Percentiles rank a stretch among this genome's conserved stretches.
Evolutionary conservation across 148 eudicot species (phyloP).

Genomic region (Gaultheria prostrata): DNA sequence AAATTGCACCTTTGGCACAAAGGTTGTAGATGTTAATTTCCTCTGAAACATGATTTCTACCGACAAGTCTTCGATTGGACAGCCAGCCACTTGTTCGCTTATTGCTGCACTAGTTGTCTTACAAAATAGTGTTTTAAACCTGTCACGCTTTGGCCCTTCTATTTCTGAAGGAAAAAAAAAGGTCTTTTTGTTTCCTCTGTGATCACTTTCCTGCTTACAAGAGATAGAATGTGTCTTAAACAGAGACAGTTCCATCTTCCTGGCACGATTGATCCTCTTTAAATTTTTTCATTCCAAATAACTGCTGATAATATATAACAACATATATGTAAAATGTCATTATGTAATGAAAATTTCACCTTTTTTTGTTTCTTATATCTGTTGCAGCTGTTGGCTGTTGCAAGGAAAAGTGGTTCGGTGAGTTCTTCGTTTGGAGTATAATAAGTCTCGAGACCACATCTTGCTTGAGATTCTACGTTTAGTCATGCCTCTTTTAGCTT

Average conservation of each 20-base stretch:
- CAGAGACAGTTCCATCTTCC: neutral
- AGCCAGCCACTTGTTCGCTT: neutral
- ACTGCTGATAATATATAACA: neutral
- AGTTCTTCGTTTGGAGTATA: constrained; percentile 29
- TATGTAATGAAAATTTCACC: neutral
- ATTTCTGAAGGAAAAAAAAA: neutral
- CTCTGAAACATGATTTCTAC: neutral
- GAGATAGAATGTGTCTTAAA: neutral
- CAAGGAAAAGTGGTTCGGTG: constrained; percentile 80
- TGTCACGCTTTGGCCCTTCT: neutral
- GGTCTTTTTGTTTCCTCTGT: neutral
- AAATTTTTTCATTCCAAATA: neutral
- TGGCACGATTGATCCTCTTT: neutral
- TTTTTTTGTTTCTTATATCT: constrained; percentile 15
- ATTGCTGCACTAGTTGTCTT: neutral
- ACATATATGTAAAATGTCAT: neutral
- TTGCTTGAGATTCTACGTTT: constrained; percentile 7
- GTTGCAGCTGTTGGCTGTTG: constrained; percentile 80
- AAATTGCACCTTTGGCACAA: neutral
- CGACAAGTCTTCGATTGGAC: neutral
- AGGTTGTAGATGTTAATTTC: neutral
- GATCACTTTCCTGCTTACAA: neutral
- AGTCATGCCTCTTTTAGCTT: neutral
- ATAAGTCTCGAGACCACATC: neutral
- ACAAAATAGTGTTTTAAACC: neutral